Percentiles rank a stretch among this genome's conserved stretches.
Conservation (phyloP, 2,329 filamentous ascomycete genomes). For the Mycosphaerella arachidis region DNA sequence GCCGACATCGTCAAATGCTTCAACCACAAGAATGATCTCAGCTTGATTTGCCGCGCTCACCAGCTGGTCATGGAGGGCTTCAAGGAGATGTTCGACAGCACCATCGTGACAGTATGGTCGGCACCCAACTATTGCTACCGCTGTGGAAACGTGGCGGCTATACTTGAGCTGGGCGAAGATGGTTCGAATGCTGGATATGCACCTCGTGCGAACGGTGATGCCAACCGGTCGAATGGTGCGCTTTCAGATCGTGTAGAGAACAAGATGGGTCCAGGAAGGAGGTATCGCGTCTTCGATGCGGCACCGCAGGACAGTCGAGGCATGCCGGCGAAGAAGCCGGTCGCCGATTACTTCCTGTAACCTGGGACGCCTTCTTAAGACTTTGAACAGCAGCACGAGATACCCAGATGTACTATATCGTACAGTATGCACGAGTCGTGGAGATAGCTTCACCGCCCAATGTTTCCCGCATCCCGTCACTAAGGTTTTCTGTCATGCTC, state of each 20-base stretch:
- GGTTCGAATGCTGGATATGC: slow-evolving; percentile 49
- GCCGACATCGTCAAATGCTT: slow-evolving; percentile 94
- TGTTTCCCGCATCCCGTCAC: no score
- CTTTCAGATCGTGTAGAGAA: slow-evolving; percentile 43
- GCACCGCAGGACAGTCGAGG: slow-evolving; percentile 92
- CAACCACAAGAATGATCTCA: slow-evolving; percentile 90
- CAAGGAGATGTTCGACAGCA: slow-evolving; percentile 97
- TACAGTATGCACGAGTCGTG: not conserved
- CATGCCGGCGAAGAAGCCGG: slow-evolving; percentile 98
- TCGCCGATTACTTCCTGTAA: slow-evolving; percentile 88
- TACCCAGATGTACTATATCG: slow-evolving; percentile 15
- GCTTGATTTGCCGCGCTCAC: slow-evolving; percentile 86
- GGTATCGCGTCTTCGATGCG: slow-evolving; percentile 94
- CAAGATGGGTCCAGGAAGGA: slow-evolving; percentile 68
- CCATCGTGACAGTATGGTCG: slow-evolving; percentile 90
- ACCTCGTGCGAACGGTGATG: slow-evolving; percentile 63
- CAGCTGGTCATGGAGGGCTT: slow-evolving; percentile 99
- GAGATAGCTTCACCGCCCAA: not conserved
- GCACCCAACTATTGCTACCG: slow-evolving; percentile 40
- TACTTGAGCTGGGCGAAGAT: slow-evolving; percentile 88
- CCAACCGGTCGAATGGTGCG: slow-evolving; percentile 43
- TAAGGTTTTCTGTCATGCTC: not conserved
- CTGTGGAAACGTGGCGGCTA: slow-evolving; percentile 68
- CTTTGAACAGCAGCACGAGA: slow-evolving; percentile 5
- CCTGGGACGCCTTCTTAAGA: not conserved